phyloP scores from a whole-genome alignment of 306 rosid genomes.

The Hylodesmum podocarpum region DNA sequence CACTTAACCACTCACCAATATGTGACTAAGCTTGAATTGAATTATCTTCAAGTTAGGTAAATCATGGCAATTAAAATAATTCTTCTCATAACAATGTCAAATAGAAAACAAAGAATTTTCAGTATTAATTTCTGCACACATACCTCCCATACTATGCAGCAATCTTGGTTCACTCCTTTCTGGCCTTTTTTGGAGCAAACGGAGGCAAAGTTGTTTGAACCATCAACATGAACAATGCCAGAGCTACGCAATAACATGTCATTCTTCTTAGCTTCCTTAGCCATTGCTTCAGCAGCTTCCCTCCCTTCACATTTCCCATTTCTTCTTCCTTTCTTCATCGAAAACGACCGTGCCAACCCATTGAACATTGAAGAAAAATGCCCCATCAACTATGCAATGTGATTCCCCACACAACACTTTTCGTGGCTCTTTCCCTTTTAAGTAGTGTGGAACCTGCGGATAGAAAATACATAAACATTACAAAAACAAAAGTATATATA shows the following conservation, averaged over 20 bases:
- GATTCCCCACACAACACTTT: conserved; percentile 1
- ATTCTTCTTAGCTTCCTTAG: conserved; percentile 78
- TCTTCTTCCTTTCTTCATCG: conserved; percentile 53
- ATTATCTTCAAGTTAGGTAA: background rate
- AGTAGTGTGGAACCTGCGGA: conserved; percentile 36
- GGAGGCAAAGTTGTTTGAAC: conserved; percentile 77
- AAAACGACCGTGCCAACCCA: conserved; percentile 64
- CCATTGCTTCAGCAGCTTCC: conserved; percentile 83
- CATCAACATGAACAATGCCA: conserved; percentile 51
- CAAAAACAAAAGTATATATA: no score
- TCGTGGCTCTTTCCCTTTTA: conserved; percentile 4
- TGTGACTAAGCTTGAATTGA: background rate
- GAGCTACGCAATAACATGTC: conserved; percentile 59
- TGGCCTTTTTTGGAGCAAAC: conserved; percentile 74
- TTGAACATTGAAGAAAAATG: conserved; percentile 74
- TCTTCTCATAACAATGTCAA: background rate
- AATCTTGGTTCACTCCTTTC: conserved; percentile 92
- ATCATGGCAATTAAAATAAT: background rate
- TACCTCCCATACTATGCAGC: conserved; percentile 99
- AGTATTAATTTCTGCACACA: conserved; percentile 35
- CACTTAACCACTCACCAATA: background rate
- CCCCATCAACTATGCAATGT: conserved; percentile 48
- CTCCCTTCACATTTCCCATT: conserved; percentile 43
- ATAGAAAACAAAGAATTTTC: background rate
- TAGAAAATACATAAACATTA: conserved; percentile 4